phyloP scores from a whole-genome alignment of 305 asterid genomes.

The Fraxinus sp. region DNA sequence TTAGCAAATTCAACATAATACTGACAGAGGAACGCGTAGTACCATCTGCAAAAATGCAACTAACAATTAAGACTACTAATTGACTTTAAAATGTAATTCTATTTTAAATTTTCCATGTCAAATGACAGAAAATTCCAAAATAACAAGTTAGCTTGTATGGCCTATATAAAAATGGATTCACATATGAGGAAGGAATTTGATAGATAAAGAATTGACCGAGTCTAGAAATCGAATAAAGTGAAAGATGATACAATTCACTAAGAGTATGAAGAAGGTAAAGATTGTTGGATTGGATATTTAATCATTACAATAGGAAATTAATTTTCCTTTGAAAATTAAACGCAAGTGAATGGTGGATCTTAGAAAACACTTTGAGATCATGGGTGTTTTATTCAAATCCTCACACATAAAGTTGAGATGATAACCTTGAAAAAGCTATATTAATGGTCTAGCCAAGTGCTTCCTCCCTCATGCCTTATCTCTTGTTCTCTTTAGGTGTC shows the following conservation, averaged over 20 bases:
- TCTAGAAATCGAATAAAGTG: slow-evolving; percentile 24
- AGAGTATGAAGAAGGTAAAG: slow-evolving; percentile 31
- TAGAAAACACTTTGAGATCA: too few species aligned
- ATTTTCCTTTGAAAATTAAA: too few species aligned
- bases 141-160: neutral
- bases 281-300: too few species aligned
- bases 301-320: too few species aligned
- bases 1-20: neutral
- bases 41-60: neutral
- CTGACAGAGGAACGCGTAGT: neutral
- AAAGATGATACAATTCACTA: slow-evolving; percentile 22
- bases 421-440: too few species aligned
- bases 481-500: too few species aligned
- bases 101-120: neutral
- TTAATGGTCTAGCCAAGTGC: too few species aligned
- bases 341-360: too few species aligned
- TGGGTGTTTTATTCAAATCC: too few species aligned
- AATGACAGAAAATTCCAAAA: neutral
- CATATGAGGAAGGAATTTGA: slow-evolving; percentile 49
- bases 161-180: slow-evolving; percentile 58
- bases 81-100: neutral
- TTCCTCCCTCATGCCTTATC: too few species aligned
- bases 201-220: slow-evolving; percentile 33
- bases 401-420: too few species aligned
- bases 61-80: neutral